Evolutionary conservation across 208 protist genomes (phyloP).

Genomic region (Polymyxa betae): DNA sequence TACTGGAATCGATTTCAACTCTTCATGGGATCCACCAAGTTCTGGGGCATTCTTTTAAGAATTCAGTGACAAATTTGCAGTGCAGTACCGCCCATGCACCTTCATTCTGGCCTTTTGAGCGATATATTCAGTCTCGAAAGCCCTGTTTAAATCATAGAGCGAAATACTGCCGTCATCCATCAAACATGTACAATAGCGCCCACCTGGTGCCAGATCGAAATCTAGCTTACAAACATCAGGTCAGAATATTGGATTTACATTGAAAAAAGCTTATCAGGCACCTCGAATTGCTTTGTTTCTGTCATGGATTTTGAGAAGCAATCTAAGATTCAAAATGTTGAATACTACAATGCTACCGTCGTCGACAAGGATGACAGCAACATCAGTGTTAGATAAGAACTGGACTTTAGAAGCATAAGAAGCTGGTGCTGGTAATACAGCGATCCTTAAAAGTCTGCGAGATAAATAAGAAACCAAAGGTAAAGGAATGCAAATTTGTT

Average conservation of each 20-base stretch:
- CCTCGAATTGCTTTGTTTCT: not conserved
- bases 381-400: slow-evolving; percentile 10
- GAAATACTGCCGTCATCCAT: slow-evolving; percentile 24
- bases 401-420: not conserved
- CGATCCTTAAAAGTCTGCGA: slow-evolving; percentile 11
- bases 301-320: not conserved
- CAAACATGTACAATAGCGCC: slow-evolving; percentile 40
- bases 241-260: not conserved
- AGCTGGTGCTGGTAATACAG: not conserved
- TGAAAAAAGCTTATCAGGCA: not conserved
- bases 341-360: slow-evolving; percentile 1
- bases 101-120: not conserved
- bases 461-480: not conserved
- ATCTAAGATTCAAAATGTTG: slow-evolving; percentile 11
- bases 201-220: slow-evolving; percentile 2
- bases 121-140: not conserved
- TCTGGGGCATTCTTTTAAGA: no score
- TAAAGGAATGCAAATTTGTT: no score
- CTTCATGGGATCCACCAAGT: no score
- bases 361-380: not conserved
- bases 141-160: slow-evolving; percentile 23
- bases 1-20: no score
- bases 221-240: not conserved
- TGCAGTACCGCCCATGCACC: no score
- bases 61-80: no score